Conservation (phyloP, 495 filamentous ascomycete genomes). For the Tetracladium marchalianum region DNA sequence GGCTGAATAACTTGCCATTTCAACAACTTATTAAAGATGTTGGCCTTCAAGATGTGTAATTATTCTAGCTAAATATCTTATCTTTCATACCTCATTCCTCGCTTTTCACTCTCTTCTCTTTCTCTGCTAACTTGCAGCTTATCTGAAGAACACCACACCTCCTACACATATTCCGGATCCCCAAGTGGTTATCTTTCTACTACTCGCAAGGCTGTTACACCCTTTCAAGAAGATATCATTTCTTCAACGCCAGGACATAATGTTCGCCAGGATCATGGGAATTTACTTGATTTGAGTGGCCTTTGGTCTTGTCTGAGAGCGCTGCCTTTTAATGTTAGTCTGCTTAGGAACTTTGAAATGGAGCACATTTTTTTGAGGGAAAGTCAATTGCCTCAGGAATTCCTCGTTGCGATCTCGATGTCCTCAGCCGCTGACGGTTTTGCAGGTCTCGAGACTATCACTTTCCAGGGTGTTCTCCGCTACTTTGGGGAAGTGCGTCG, state of each 20-base stretch:
- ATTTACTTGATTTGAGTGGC: not conserved
- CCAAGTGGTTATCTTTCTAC: no score
- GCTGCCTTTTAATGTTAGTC: not conserved
- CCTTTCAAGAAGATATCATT: no score
- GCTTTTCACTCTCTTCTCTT: no score
- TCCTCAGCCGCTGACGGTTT: constrained; percentile 2
- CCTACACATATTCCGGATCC: no score
- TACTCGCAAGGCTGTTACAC: no score
- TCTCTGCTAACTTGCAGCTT: no score
- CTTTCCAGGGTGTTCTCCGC: not conserved
- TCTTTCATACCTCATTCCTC: no score
- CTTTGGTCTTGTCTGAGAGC: not conserved
- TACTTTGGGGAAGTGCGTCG: not conserved
- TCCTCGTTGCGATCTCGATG: not conserved
- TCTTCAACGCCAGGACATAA: not conserved
- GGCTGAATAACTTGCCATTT: no score
- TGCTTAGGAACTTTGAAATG: not conserved
- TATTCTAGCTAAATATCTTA: no score
- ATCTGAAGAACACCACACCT: no score
- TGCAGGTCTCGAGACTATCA: not conserved
- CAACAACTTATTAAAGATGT: no score
- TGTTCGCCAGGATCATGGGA: not conserved
- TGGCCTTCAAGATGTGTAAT: no score
- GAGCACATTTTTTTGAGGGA: not conserved
- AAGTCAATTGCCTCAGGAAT: not conserved